Evolutionary conservation across 1,284 basidiomycete species (phyloP), one percentile per base, ranked within the genome.

Genomic region (Heliocybe sulcata): DNA sequence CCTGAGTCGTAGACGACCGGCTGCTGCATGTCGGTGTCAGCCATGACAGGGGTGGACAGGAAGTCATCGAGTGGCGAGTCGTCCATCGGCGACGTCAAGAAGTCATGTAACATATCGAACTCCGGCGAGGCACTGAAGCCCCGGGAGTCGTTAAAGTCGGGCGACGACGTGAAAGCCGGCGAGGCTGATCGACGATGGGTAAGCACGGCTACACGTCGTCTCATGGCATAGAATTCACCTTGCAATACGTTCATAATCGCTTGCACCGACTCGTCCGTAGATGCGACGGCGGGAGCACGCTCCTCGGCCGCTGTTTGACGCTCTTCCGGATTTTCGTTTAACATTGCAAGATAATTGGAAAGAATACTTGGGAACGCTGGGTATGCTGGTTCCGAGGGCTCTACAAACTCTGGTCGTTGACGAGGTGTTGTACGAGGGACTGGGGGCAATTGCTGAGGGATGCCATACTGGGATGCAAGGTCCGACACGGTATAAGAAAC

Each of bases 381-480:
- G 60, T 61, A 54, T 45, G 61, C 59, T 33, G 64, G 47, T 55
- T 62, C 56, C 42, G 62, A 45, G 56, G 64, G 65, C 64, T 66
- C 54, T 52, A 60, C 51, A 54, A 71, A 65, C 58, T 69, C 56
- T 65, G 67, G 59, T 54, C 65, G 58, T 69, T 70, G 71, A 68
- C 65, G 75, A 58, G 77, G 75, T 64, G 72, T 74, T 65, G 77
- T 78, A 55, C 76, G 76, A 57, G 87, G 86, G 55, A 80, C 79
- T 58, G 80, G 80, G 48, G 87, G 86, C 51, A 89, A 69, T 58
- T 74, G 78, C 59, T 80, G 77, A 56, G 86, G 87, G 62, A 89
- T 81, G 71, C 85, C 87, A 87, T 87, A 81, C 59, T 87, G 85
- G 61, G 82, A 74, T 64, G 84, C 81, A 55, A 86, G 72, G 72